A percentile compares a stretch with the other conserved stretches of the same genome.
These are phyloP conservation scores for Porodaedalea pini DNA, from an alignment of 1,284 basidiomycete species.

Conservation along the genomic window DNA sequence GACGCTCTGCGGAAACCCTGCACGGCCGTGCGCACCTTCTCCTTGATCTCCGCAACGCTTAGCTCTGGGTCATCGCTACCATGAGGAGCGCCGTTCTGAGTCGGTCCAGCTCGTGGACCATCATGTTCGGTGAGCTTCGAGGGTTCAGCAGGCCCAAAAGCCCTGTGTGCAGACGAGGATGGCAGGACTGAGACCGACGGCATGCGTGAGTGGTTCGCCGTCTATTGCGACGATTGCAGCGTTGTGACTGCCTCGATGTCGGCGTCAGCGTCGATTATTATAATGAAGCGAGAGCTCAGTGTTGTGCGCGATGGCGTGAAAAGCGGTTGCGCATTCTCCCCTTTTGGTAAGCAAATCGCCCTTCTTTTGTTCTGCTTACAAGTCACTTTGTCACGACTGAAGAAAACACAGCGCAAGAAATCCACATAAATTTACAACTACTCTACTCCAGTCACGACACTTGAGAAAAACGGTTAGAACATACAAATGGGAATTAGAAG, in stretches of 20 bases:
- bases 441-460: neutral
- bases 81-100: neutral
- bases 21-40: conserved; percentile 54
- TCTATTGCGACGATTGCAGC: neutral
- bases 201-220: neutral
- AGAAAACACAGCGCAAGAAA: neutral
- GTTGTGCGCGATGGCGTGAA: neutral
- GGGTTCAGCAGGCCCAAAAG: neutral
- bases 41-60: conserved; percentile 62
- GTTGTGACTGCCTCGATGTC: neutral
- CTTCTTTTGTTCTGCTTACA: no score
- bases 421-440: neutral
- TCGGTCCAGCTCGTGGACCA: neutral
- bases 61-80: conserved; percentile 22
- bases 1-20: conserved; percentile 51
- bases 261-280: neutral
- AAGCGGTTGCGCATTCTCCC: neutral
- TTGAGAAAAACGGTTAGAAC: neutral
- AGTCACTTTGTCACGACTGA: neutral
- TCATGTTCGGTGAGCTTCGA: neutral
- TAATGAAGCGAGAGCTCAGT: neutral
- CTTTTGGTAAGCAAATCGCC: neutral
- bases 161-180: conserved; percentile 9
- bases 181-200: conserved; percentile 15
- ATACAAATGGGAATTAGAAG: no score